Percentiles rank a stretch among this genome's conserved stretches.
Conservation (phyloP, 139 green algal genomes). For the Volvox africanus region DNA sequence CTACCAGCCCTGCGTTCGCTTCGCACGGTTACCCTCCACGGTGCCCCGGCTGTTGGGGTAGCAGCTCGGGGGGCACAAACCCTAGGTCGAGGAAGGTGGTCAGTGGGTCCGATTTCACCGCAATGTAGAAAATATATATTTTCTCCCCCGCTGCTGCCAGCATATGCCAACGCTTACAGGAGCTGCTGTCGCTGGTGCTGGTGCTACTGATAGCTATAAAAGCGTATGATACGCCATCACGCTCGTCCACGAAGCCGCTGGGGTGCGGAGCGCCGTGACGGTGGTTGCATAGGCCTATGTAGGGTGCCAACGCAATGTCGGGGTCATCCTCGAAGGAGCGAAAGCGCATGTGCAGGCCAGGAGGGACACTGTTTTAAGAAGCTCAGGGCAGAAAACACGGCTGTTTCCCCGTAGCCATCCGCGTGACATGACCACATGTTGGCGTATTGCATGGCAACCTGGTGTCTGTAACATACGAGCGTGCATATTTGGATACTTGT, state of each 20-base stretch:
- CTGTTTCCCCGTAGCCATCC: no score
- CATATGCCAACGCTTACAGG: conserved; percentile 28
- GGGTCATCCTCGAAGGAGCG: conserved; percentile 42
- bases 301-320: conserved; percentile 46
- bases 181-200: not conserved
- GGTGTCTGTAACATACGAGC: no score
- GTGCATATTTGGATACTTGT: no score
- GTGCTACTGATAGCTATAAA: not conserved
- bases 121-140: conserved; percentile 51
- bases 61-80: conserved; percentile 54
- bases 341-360: conserved; percentile 35
- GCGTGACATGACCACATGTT: no score
- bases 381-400: no score
- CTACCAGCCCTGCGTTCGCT: no score
- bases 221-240: not conserved
- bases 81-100: conserved; percentile 52
- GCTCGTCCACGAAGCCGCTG: not conserved
- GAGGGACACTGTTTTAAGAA: no score
- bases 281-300: conserved; percentile 60
- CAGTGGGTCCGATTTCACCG: not conserved
- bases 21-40: no score
- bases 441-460: no score
- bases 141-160: conserved; percentile 55
- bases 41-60: not conserved
- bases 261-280: not conserved